Evolutionary conservation across 2,329 filamentous ascomycete genomes (phyloP), one percentile per base, ranked within the genome.

Genomic region (Trichoderma lentiforme): DNA sequence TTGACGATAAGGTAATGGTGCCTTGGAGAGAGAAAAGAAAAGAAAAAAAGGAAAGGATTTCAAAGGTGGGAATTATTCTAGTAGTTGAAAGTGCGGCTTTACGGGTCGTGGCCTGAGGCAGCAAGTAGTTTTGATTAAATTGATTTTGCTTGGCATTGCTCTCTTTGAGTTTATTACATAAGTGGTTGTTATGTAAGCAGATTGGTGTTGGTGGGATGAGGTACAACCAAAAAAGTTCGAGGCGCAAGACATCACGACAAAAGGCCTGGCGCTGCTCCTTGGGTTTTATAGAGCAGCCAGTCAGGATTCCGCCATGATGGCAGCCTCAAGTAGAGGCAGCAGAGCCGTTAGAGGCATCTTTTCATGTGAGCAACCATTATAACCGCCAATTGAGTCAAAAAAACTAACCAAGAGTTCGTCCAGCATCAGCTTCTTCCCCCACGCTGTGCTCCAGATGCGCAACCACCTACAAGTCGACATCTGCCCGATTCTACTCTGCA

Each of bases 1-100:
- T 90, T 94, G 93, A 95, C 89, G 95, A 97, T 98, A 98, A 97
- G 95, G 94, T 91, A 90, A 89, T 88, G 85, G 89, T 92, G 93
- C 92, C 92, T 86, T 87, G 85, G 75, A 79, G 78, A 78, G 73
- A 75, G 77, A 74, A 77, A 83, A 76, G 78, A 83, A 77, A 82
- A 75, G 76, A 73, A 73, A 5, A 71, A 70, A 32, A 67, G 69
- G 56, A 74, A 74, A n/a, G 18, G 66, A n/a, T 53, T 24, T 24
- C 6, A 11, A 26, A 15, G 32, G 58, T 47, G 66, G 57, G 60
- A 66, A 67, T 18, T 63, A 67, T 24, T 36, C 2, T 61, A 36
- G 11, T 11, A 34, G 60, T 28, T 61, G 61, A 11, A 36, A 58
- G 61, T 36, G 71, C 34, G 26, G 47, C 21, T n/a, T 32, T 18